phyloP scores from a whole-genome alignment of 768 basidiomycete species.

The Auricularia cornea region DNA sequence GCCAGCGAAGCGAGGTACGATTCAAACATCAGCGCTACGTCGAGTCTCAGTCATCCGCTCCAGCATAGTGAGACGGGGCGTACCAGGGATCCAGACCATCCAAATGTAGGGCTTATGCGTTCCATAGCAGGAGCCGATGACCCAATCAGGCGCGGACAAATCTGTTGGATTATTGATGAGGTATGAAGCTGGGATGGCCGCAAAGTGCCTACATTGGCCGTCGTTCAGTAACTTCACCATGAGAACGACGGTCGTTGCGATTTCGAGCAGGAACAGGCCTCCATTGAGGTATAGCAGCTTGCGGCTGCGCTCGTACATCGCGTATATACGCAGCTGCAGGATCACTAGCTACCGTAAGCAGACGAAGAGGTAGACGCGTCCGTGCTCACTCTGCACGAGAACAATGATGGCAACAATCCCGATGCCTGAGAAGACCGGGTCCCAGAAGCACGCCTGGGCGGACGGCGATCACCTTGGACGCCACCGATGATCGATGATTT shows the following conservation, averaged over 20 bases:
- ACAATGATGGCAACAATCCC: slow-evolving; percentile 16
- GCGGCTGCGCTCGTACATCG: slow-evolving; percentile 47
- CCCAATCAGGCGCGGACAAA: background rate
- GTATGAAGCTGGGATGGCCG: background rate
- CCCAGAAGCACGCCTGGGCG: slow-evolving; percentile 45
- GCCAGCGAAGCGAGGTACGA: slow-evolving; percentile 9
- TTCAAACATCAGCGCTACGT: background rate
- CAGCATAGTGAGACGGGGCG: slow-evolving; percentile 43
- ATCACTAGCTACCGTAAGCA: slow-evolving; percentile 32
- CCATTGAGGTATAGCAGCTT: slow-evolving; percentile 41
- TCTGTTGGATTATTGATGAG: background rate
- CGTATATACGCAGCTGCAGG: slow-evolving; percentile 56
- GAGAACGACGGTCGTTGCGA: slow-evolving; percentile 35
- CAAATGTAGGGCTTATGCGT: slow-evolving; percentile 30
- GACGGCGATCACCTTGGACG: no score
- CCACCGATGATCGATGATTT: no score
- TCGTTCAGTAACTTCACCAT: slow-evolving; percentile 37
- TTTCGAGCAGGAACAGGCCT: slow-evolving; percentile 30
- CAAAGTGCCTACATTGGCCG: slow-evolving; percentile 30
- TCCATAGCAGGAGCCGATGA: background rate
- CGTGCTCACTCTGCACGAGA: slow-evolving; percentile 53
- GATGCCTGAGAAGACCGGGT: background rate
- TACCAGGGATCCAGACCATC: slow-evolving; percentile 55
- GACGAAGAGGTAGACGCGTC: no score
- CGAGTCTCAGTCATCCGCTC: slow-evolving; percentile 35